Evolutionary conservation across 495 filamentous ascomycete genomes (phyloP).

Genomic region (Penicillium flavigenum): DNA sequence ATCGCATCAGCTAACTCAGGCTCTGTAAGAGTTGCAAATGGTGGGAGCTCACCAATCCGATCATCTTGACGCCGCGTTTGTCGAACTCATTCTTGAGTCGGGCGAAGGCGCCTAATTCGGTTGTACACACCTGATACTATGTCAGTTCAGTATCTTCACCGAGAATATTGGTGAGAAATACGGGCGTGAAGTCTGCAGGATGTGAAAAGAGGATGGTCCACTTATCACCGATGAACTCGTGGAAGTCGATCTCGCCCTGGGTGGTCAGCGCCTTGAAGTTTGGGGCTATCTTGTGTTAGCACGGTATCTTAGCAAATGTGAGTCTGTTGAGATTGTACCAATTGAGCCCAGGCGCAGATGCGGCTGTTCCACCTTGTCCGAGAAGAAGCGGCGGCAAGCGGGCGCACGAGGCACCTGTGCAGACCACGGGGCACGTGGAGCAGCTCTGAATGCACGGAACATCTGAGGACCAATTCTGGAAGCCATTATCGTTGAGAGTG

Average conservation of each 20-base stretch:
- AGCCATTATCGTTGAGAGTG: conserved; percentile 11
- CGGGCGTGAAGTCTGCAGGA: conserved; percentile 69
- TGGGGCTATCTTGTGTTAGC: conserved; percentile 41
- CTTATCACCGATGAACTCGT: conserved; percentile 56
- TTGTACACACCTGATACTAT: conserved; percentile 49
- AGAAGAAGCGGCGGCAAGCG: conserved; percentile 34
- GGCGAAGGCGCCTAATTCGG: conserved; percentile 67
- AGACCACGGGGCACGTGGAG: conserved; percentile 29
- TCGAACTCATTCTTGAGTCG: conserved; percentile 62
- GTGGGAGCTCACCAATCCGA: conserved; percentile 56
- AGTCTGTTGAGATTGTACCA: conserved; percentile 27
- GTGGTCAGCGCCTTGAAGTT: conserved; percentile 68
- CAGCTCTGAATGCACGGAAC: conserved; percentile 30
- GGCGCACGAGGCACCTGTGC: conserved; percentile 28
- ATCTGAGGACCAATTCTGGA: conserved; percentile 25
- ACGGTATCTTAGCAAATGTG: background rate
- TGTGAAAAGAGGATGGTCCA: conserved; percentile 70
- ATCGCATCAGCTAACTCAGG: conserved; percentile 53
- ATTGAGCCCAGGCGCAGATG: conserved; percentile 58
- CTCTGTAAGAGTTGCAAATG: conserved; percentile 47
- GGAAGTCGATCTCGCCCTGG: conserved; percentile 65
- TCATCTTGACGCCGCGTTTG: conserved; percentile 63
- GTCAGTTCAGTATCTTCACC: background rate
- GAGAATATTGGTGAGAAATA: conserved; percentile 19
- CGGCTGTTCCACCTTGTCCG: conserved; percentile 51